phyloP scores from a whole-genome alignment of 2,329 filamentous ascomycete genomes.

The Colletotrichum sp. region DNA sequence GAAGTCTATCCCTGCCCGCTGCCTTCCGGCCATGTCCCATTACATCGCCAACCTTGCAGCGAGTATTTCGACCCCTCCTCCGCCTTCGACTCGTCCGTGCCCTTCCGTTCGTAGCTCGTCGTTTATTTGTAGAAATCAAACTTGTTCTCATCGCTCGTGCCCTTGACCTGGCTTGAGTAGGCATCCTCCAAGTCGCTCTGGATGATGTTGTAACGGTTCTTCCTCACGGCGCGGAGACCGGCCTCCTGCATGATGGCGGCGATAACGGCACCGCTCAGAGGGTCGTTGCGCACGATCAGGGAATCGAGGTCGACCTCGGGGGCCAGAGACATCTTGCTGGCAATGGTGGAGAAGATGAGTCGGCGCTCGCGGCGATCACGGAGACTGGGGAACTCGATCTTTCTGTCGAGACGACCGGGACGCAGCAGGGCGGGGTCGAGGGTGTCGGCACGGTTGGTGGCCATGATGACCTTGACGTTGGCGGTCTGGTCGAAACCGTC shows the following conservation, averaged over 20 bases:
- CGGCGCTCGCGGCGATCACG: slow-evolving; percentile 93
- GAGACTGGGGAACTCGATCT: slow-evolving; percentile 98
- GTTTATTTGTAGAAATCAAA: slow-evolving; percentile 91
- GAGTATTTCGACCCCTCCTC: neutral
- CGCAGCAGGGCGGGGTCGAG: slow-evolving; percentile 93
- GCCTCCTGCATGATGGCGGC: slow-evolving; percentile 99
- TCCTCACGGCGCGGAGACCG: slow-evolving; percentile 88
- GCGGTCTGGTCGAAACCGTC: slow-evolving; percentile 98
- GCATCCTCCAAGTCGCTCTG: slow-evolving; percentile 96
- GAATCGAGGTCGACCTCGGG: slow-evolving; percentile 97
- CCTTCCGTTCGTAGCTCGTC: neutral
- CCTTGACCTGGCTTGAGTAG: slow-evolving; percentile 97
- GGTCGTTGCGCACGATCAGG: slow-evolving; percentile 95
- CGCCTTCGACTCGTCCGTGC: slow-evolving; percentile 12
- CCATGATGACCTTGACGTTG: slow-evolving; percentile 99
- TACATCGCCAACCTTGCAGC: slow-evolving; percentile 9
- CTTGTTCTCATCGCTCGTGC: slow-evolving; percentile 67
- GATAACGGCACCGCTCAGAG: slow-evolving; percentile 92
- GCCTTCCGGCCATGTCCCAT: neutral
- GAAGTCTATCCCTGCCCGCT: slow-evolving; percentile 4
- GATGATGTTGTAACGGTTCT: slow-evolving; percentile 99
- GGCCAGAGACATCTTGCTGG: slow-evolving; percentile 93
- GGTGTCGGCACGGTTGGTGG: slow-evolving; percentile 97
- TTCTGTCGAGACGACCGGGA: slow-evolving; percentile 93
- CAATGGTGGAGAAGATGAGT: slow-evolving; percentile 97